phyloP scores from a whole-genome alignment of 2,329 filamentous ascomycete genomes.

The Epicoccum sorghinum region DNA sequence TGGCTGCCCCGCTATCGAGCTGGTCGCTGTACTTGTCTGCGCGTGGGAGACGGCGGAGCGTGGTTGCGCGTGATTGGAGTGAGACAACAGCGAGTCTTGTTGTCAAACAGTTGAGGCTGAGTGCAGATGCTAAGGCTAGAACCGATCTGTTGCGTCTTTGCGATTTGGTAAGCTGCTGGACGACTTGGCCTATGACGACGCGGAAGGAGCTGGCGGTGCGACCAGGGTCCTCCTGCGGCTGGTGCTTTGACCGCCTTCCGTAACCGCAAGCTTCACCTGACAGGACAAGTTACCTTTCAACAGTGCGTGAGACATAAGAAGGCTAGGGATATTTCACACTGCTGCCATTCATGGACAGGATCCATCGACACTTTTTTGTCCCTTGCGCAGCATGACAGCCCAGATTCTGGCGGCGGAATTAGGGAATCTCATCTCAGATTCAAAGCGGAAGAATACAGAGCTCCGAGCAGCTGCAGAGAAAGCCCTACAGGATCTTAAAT shows the following conservation, averaged over 20 bases:
- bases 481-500: slow-evolving; percentile 86
- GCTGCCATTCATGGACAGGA: slow-evolving; percentile 19
- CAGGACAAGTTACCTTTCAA: slow-evolving; percentile 27
- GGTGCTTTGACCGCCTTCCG: slow-evolving; percentile 27
- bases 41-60: slow-evolving; percentile 5
- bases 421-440: slow-evolving; percentile 90
- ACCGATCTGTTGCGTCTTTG: slow-evolving; percentile 4
- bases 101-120: slow-evolving; percentile 11
- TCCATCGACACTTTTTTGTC: slow-evolving; percentile 29
- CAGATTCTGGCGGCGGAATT: slow-evolving; percentile 89
- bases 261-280: slow-evolving; percentile 18
- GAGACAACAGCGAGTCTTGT: not conserved
- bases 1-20: slow-evolving; percentile 40
- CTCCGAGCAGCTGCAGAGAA: slow-evolving; percentile 91
- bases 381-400: slow-evolving; percentile 73
- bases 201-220: slow-evolving; percentile 9
- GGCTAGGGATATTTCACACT: slow-evolving; percentile 1
- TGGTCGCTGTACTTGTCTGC: slow-evolving; percentile 13
- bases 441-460: slow-evolving; percentile 92
- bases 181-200: slow-evolving; percentile 18
- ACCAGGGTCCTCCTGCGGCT: slow-evolving; percentile 8
- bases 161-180: slow-evolving; percentile 13
- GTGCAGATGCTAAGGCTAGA: slow-evolving; percentile 1
- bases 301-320: slow-evolving; percentile 8
- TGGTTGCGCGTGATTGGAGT: slow-evolving; percentile 1